phyloP scores from a whole-genome alignment of 2,329 filamentous ascomycete genomes.

The Ascochyta viciae-villosae region DNA sequence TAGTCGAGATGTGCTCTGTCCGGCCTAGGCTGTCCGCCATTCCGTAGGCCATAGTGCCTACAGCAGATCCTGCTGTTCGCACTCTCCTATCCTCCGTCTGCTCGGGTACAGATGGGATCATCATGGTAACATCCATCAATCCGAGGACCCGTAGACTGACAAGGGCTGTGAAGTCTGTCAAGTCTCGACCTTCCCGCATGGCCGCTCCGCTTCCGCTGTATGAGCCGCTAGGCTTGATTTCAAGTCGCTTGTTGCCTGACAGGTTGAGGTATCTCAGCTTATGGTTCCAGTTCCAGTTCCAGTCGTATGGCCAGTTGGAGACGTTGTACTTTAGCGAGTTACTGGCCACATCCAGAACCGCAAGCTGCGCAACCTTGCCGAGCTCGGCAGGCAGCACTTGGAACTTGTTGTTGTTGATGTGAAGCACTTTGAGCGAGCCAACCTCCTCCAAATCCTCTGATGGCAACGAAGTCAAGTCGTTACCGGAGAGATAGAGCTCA shows the following conservation, averaged over 20 bases:
- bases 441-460: slow-evolving; percentile 93
- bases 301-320: slow-evolving; percentile 98
- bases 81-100: slow-evolving; percentile 95
- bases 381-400: slow-evolving; percentile 95
- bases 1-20: slow-evolving; percentile 92
- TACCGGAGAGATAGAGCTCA: slow-evolving; percentile 93
- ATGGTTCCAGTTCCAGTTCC: slow-evolving; percentile 99
- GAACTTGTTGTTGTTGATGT: slow-evolving; percentile 98
- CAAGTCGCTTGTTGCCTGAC: slow-evolving; percentile 93
- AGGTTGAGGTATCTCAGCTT: slow-evolving; percentile 94
- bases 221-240: slow-evolving; percentile 76
- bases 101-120: slow-evolving; percentile 90
- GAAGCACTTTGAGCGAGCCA: slow-evolving; percentile 83
- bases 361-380: slow-evolving; percentile 89
- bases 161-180: slow-evolving; percentile 91
- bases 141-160: slow-evolving; percentile 85
- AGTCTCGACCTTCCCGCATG: slow-evolving; percentile 65
- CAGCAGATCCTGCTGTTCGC: slow-evolving; percentile 92
- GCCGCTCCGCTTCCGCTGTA: slow-evolving; percentile 58
- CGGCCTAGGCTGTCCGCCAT: slow-evolving; percentile 96
- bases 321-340: slow-evolving; percentile 98
- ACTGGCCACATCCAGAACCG: slow-evolving; percentile 91
- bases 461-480: slow-evolving; percentile 88
- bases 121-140: slow-evolving; percentile 97
- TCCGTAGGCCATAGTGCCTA: slow-evolving; percentile 89